Evolutionary conservation across 1,139 yeast genomes (phyloP).

Genomic region (Blastobotrys serpentis): DNA sequence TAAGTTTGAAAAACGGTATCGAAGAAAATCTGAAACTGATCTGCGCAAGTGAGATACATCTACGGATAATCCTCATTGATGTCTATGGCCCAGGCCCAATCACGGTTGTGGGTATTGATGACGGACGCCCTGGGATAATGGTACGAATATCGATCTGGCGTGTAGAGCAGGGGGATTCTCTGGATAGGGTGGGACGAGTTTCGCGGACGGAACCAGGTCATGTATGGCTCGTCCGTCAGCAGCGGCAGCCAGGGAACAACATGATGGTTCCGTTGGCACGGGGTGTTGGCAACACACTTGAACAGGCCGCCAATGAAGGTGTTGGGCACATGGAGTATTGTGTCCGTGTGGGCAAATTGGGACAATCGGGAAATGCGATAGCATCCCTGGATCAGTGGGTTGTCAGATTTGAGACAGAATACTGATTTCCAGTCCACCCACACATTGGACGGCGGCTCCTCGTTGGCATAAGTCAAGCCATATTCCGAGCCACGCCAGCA

Average conservation of each 20-base stretch:
- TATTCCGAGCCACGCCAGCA: constrained; percentile 26
- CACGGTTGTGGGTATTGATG: constrained; percentile 16
- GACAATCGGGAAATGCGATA: constrained; percentile 24
- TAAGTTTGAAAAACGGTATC: no score
- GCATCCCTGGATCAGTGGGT: constrained; percentile 23
- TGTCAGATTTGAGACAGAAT: constrained; percentile 21
- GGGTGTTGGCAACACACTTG: constrained; percentile 22
- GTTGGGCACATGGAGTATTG: constrained; percentile 24
- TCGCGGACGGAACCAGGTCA: constrained; percentile 23
- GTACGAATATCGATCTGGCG: constrained; percentile 29
- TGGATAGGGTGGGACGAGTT: constrained; percentile 14
- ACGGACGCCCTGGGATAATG: constrained; percentile 24
- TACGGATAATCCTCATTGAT: constrained; percentile 25
- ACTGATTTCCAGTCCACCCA: constrained; percentile 25
- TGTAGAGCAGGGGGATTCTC: constrained; percentile 29
- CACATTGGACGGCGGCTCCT: not conserved
- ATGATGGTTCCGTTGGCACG: constrained; percentile 20
- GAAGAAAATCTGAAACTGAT: no score
- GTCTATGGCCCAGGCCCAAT: constrained; percentile 29
- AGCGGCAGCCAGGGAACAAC: constrained; percentile 30
- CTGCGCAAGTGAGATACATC: no score
- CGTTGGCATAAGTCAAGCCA: constrained; percentile 17
- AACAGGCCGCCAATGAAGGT: constrained; percentile 31
- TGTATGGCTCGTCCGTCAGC: constrained; percentile 32
- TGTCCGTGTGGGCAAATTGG: constrained; percentile 15